phyloP scores from a whole-genome alignment of 1,284 basidiomycete species.

The Fistulinella cinereoalba region DNA sequence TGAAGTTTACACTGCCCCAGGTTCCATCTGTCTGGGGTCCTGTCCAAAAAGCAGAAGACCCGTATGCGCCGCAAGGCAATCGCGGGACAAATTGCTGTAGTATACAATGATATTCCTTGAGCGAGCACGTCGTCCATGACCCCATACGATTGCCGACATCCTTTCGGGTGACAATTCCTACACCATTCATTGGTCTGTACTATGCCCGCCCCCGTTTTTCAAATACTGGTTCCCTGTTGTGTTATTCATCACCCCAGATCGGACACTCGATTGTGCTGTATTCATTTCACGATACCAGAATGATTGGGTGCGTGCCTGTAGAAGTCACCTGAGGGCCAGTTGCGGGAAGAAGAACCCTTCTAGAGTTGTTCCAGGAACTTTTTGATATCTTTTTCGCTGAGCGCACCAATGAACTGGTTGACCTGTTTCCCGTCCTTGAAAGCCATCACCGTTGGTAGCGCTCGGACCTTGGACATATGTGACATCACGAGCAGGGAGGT shows the following conservation, averaged over 20 bases:
- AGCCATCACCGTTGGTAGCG: conserved; percentile 70
- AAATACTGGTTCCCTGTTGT: conserved; percentile 16
- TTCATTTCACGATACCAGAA: conserved; percentile 14
- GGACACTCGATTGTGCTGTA: neutral
- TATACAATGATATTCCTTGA: conserved; percentile 24
- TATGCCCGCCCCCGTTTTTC: conserved; percentile 8
- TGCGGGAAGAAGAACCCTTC: conserved; percentile 16
- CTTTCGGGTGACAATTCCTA: conserved; percentile 1
- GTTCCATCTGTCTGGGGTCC: conserved; percentile 91
- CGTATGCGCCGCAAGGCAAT: conserved; percentile 59
- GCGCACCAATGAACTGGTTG: conserved; percentile 59
- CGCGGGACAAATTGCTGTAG: conserved; percentile 27
- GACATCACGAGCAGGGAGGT: neutral
- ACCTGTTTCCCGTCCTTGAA: conserved; percentile 59
- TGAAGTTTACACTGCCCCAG: conserved; percentile 40
- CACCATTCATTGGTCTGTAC: conserved; percentile 16
- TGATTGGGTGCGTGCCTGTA: conserved; percentile 2
- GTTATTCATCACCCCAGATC: conserved; percentile 11
- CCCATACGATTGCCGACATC: neutral
- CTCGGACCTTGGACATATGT: conserved; percentile 46
- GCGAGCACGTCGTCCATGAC: neutral
- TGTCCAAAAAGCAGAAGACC: conserved; percentile 79
- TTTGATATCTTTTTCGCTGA: conserved; percentile 47
- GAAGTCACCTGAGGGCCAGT: neutral
- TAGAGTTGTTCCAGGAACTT: conserved; percentile 48